Evolutionary conservation across 371 early-diverging fungal genomes (phyloP).

Genomic region (Mucor racemosus): DNA sequence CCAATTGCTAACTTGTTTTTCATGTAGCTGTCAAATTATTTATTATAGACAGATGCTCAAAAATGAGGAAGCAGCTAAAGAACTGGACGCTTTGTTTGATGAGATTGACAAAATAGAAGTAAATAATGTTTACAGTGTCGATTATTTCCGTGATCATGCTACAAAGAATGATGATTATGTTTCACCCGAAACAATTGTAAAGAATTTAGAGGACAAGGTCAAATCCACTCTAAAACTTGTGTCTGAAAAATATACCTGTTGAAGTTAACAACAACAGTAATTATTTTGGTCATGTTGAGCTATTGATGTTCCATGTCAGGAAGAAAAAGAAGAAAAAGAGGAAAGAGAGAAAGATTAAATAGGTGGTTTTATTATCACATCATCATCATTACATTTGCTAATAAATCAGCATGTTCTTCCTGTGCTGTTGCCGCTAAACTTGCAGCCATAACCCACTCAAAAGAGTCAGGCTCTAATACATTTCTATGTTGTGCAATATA

Average conservation of each 20-base stretch:
- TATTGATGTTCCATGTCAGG: not conserved
- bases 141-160: slow-evolving; percentile 37
- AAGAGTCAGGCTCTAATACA: slow-evolving; percentile 9
- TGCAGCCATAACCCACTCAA: slow-evolving; percentile 27
- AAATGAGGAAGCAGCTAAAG: slow-evolving; percentile 26
- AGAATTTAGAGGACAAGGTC: slow-evolving; percentile 22
- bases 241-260: slow-evolving; percentile 5
- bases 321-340: not conserved
- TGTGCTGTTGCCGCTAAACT: slow-evolving; percentile 23
- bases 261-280: not conserved
- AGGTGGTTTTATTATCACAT: not conserved
- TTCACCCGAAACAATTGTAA: slow-evolving; percentile 20
- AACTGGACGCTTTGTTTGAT: slow-evolving; percentile 30
- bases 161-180: slow-evolving; percentile 17
- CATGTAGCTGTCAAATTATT: slow-evolving; percentile 33
- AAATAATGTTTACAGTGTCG: slow-evolving; percentile 38
- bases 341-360: not conserved
- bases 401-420: slow-evolving; percentile 19
- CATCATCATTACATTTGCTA: slow-evolving; percentile 12
- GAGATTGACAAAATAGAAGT: slow-evolving; percentile 42
- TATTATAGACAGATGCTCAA: slow-evolving; percentile 36
- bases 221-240: slow-evolving; percentile 1
- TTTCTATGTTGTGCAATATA: slow-evolving; percentile 13
- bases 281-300: not conserved
- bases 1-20: not conserved